These are phyloP conservation scores for Jackrogersella minutella DNA, from an alignment of 495 filamentous ascomycete species.

Conservation along the genomic window DNA sequence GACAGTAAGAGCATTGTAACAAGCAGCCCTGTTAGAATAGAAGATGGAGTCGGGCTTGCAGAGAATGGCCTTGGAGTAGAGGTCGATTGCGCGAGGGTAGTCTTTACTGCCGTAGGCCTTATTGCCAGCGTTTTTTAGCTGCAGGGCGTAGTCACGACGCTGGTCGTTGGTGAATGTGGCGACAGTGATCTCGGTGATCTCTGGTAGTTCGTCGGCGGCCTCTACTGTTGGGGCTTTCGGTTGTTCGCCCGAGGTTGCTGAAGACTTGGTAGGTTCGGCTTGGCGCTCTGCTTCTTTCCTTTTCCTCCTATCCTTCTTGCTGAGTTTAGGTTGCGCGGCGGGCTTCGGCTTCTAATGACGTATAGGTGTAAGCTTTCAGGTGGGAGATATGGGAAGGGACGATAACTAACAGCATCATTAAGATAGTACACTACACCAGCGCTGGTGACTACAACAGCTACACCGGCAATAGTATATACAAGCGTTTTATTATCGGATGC, in stretches of 20 bases:
- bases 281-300: conserved; percentile 76
- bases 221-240: conserved; percentile 65
- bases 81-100: conserved; percentile 86
- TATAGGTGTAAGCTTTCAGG: conserved; percentile 7
- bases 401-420: conserved; percentile 54
- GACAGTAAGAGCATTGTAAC: conserved; percentile 88
- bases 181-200: conserved; percentile 83
- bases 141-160: conserved; percentile 82
- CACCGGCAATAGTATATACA: conserved; percentile 94
- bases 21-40: conserved; percentile 98
- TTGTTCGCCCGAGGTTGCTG: conserved; percentile 47
- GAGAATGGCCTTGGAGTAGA: conserved; percentile 93
- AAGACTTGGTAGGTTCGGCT: conserved; percentile 54
- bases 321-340: conserved; percentile 49
- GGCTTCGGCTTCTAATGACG: conserved; percentile 41
- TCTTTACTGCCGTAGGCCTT: conserved; percentile 94
- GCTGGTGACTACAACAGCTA: conserved; percentile 87
- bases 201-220: conserved; percentile 78
- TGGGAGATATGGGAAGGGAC: neutral
- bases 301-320: conserved; percentile 68
- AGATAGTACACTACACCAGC: conserved; percentile 94
- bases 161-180: conserved; percentile 72
- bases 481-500: conserved; percentile 92
- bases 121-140: conserved; percentile 95
- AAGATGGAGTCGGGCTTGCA: conserved; percentile 98